These are phyloP conservation scores for Coniochaeta sp. DNA, from an alignment of 2,329 filamentous ascomycete species.

Conservation along the genomic window DNA sequence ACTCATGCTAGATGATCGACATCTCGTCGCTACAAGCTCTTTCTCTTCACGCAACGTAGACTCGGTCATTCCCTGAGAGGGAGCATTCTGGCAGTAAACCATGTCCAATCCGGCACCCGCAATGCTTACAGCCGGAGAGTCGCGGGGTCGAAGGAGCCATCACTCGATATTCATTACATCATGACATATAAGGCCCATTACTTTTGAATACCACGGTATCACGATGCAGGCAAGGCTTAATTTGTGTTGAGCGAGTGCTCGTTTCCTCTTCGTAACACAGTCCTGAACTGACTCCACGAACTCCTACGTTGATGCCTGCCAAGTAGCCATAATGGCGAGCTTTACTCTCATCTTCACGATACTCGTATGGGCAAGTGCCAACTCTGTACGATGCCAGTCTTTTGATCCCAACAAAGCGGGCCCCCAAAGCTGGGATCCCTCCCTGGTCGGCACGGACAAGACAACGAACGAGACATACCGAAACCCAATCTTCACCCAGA, in stretches of 20 bases:
- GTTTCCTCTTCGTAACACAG: neutral
- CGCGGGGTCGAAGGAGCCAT: neutral
- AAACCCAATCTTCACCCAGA: slow-evolving; percentile 29
- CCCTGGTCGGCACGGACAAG: slow-evolving; percentile 23
- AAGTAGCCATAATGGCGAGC: neutral
- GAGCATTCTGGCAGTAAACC: neutral
- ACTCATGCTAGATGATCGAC: neutral
- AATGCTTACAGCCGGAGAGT: neutral
- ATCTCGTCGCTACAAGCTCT: neutral
- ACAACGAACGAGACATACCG: slow-evolving; percentile 26
- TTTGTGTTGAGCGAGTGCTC: neutral
- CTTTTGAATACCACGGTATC: neutral
- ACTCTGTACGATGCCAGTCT: slow-evolving; percentile 10
- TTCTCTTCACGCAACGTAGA: neutral
- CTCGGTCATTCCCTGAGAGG: neutral
- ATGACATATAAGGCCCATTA: neutral
- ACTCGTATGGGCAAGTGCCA: neutral
- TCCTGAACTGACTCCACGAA: neutral
- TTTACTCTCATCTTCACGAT: neutral
- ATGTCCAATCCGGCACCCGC: neutral
- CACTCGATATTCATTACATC: neutral
- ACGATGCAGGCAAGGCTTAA: neutral
- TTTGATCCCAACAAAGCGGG: slow-evolving; percentile 20
- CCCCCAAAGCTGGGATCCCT: slow-evolving; percentile 20
- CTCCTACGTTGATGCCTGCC: neutral